phyloP scores from a whole-genome alignment of 2,329 filamentous ascomycete genomes.

The Xylariaceae sp. region DNA sequence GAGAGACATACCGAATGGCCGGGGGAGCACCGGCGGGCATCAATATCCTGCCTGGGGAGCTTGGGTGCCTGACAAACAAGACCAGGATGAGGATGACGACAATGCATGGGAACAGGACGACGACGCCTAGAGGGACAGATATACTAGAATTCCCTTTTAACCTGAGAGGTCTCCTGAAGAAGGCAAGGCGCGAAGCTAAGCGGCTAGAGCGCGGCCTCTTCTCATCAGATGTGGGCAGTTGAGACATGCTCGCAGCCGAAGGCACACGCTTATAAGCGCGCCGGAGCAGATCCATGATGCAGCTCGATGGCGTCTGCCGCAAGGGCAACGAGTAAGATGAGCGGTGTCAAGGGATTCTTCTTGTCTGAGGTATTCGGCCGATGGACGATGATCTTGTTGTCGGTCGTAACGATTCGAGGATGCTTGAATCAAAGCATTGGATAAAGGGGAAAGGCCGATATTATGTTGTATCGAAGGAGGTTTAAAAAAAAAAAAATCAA shows the following conservation, averaged over 20 bases:
- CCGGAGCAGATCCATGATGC: conserved; percentile 60
- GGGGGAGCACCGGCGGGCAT: conserved; percentile 89
- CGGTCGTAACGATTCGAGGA: too few species aligned
- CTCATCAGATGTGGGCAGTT: conserved; percentile 55
- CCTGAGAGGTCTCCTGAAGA: conserved; percentile 84
- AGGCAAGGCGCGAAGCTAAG: conserved; percentile 63
- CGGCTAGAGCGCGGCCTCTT: conserved; percentile 48
- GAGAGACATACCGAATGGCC: conserved; percentile 74
- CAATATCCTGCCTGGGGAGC: conserved; percentile 77
- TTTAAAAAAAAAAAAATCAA: too few species aligned
- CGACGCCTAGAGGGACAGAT: conserved; percentile 88
- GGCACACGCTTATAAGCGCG: conserved; percentile 57
- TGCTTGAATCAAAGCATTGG: too few species aligned
- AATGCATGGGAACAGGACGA: conserved; percentile 89
- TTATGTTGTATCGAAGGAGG: too few species aligned
- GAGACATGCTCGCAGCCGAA: conserved; percentile 40
- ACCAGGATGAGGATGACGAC: conserved; percentile 89
- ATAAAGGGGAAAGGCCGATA: too few species aligned
- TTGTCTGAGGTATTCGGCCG: too few species aligned
- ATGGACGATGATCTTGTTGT: too few species aligned
- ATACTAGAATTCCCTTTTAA: conserved; percentile 89
- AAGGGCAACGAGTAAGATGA: not conserved
- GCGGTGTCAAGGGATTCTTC: too few species aligned
- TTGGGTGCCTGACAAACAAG: conserved; percentile 86
- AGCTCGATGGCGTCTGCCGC: conserved; percentile 15